Percentiles rank a stretch among this genome's conserved stretches.
phyloP scores from a whole-genome alignment of 805 yeast species.

The Saccharomyces cerevisiae region DNA sequence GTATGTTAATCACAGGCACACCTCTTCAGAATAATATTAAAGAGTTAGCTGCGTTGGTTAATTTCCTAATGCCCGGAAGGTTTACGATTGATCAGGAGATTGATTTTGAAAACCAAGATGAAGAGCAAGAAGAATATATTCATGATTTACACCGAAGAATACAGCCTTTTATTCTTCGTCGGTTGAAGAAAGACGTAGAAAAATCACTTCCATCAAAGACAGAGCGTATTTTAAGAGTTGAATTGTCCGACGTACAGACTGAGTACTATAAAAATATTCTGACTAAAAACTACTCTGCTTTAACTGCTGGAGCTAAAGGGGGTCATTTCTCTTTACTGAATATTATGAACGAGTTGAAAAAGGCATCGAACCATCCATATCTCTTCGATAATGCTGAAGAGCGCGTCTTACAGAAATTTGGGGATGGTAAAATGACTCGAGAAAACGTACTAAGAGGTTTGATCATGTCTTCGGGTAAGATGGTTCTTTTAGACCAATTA shows the following conservation, averaged over 20 bases:
- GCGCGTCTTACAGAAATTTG: conserved; percentile 60
- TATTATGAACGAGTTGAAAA: conserved; percentile 90
- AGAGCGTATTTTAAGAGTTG: conserved; percentile 91
- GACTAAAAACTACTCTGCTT: conserved; percentile 84
- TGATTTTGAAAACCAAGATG: conserved; percentile 85
- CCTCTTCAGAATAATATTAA: conserved; percentile 93
- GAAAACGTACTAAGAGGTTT: conserved; percentile 81
- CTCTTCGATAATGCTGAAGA: conserved; percentile 89
- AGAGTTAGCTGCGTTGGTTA: conserved; percentile 89
- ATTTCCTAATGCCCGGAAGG: conserved; percentile 93
- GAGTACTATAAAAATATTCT: conserved; percentile 89
- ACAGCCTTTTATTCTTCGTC: conserved; percentile 85
- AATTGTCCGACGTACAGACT: conserved; percentile 89
- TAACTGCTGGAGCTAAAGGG: conserved; percentile 74
- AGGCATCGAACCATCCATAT: conserved; percentile 96
- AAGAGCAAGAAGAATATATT: conserved; percentile 80
- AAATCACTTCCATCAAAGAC: conserved; percentile 93
- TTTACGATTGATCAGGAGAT: conserved; percentile 87
- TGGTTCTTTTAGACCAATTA: conserved; percentile 90
- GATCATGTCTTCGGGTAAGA: conserved; percentile 96
- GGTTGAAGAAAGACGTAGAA: conserved; percentile 95
- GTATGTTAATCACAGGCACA: conserved; percentile 92
- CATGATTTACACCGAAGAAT: conserved; percentile 74
- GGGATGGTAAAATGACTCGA: conserved; percentile 48
- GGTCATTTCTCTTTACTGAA: conserved; percentile 78